Evolutionary conservation across 139 green algal genomes (phyloP), one percentile per base, ranked within the genome.

Genomic region (Yamagishiella unicocca): DNA sequence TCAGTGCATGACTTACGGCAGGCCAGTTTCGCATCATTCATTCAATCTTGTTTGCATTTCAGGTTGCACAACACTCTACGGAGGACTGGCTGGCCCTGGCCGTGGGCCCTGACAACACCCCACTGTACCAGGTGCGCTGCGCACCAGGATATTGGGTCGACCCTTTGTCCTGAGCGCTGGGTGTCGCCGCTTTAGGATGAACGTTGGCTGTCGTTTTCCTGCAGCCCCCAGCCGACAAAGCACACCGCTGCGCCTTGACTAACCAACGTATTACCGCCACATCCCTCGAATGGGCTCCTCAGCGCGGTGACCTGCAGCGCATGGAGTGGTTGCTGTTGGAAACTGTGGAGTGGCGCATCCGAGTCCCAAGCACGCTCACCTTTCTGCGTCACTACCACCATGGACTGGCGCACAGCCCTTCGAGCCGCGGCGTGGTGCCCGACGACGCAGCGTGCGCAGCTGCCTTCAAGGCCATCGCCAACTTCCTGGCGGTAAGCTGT

Each of bases 241-340:
- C n/a, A n/a, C n/a, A n/a, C n/a, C n/a, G n/a, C n/a, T n/a, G n/a
- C n/a, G n/a, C n/a, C n/a, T n/a, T n/a, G n/a, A n/a, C n/a, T n/a
- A n/a, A n/a, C n/a, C n/a, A n/a, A n/a, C n/a, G n/a, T n/a, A n/a
- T n/a, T n/a, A n/a, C n/a, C n/a, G n/a, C n/a, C n/a, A n/a, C n/a
- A n/a, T n/a, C n/a, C n/a, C n/a, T n/a, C n/a, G n/a, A n/a, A n/a
- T n/a, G n/a, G n/a, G 29, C n/a, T 40, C n/a, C 25, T 31, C 66
- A 87, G 82, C 46, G 37, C 35, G 42, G 2, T 7, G 82, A 87
- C 66, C 82, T 87, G 25, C 46, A 81, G 38, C 66, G 67, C 33
- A 87, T 87, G 82, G 82, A 87, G 38, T 81, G 46, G 67, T 67
- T 87, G 33, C 67, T 87, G 67, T 29, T 87, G 67, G 82, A 87